Evolutionary conservation across 768 basidiomycete genomes (phyloP), one percentile per base, ranked within the genome.

Genomic region (button mushroom (Agaricus bisporus)): DNA sequence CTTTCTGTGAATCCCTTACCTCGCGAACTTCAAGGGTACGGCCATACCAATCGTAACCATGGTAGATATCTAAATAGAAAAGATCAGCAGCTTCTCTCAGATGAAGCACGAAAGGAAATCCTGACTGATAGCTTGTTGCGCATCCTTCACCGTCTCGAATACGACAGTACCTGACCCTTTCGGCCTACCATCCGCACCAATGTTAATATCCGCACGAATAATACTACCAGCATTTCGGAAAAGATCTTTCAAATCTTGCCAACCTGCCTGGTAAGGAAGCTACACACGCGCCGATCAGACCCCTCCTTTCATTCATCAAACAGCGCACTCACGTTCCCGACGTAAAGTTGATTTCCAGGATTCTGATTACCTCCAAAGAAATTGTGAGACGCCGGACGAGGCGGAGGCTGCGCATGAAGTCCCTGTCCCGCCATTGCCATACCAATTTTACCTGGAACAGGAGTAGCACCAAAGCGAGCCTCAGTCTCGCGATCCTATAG

Each of bases 131-230:
- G 95, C 95, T 63, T 91, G 87, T 60, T 82, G 79, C 10, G 95
- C 95, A 69, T 95, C 94, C 61, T 91, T 89, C 12, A 88, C 68
- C 1, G 87, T 91, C 68, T 94, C 91, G 63, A 94, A 98, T 11
- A 98, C 90, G 12, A 98, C 95, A 0, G 93, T 97, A n/a, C 95
- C 95, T 48, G 91, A 95, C 18, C 95, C 95, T 67, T 97, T 95
- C 14, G 95, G 94, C 11, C 86, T 81, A 25, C 95, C 95, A 68
- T 97, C 93, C 18, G 85, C 83, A 55, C 90, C 91, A 54, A 95
- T 88, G 60, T 95, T 94, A 58, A 98, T 92, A 66, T 98, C 95
- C 52, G 95, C 93, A 43, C 95, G 85, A 58, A 98, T 83, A 60
- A 99, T 95, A 64, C 91, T 90, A 6, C 95, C 95, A 42, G 95